Evolutionary conservation across 345 rosid species (phyloP).

Genomic region (Adansonia digitata): DNA sequence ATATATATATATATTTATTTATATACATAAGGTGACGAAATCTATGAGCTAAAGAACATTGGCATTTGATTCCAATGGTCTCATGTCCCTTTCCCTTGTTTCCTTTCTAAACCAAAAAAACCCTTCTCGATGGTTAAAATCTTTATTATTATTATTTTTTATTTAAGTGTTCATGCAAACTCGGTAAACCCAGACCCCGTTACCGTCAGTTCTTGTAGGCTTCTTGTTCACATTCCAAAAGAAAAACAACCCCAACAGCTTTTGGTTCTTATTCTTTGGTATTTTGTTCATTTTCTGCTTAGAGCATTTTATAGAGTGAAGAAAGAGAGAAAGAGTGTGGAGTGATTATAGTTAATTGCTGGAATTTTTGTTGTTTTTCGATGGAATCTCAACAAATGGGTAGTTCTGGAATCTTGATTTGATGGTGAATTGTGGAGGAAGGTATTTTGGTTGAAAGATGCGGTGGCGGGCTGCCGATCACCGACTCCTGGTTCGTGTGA

Average conservation of each 20-base stretch:
- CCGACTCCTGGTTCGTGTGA: constrained; percentile 96
- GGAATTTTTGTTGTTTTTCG: constrained; percentile 1
- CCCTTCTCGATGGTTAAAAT: not conserved
- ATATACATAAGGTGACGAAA: no score
- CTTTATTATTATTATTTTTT: not conserved
- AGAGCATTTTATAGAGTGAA: not conserved
- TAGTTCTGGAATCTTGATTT: constrained; percentile 29
- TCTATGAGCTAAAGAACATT: no score
- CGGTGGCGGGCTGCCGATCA: constrained; percentile 88
- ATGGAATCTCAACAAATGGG: constrained; percentile 27
- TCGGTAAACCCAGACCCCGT: constrained; percentile 17
- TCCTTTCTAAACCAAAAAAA: no score
- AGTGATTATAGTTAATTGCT: not conserved
- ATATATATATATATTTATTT: no score
- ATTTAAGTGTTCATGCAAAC: not conserved
- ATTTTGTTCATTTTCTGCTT: not conserved
- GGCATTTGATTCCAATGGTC: no score
- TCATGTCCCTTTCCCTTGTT: no score
- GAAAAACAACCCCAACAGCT: not conserved
- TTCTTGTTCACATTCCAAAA: no score
- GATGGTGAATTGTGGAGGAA: constrained; percentile 42
- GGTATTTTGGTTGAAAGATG: constrained; percentile 50
- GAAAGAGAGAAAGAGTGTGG: not conserved
- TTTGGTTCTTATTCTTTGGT: not conserved
- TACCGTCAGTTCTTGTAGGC: not conserved